phyloP scores from a whole-genome alignment of 2,329 filamentous ascomycete species.

The Penicillium vulpinum region DNA sequence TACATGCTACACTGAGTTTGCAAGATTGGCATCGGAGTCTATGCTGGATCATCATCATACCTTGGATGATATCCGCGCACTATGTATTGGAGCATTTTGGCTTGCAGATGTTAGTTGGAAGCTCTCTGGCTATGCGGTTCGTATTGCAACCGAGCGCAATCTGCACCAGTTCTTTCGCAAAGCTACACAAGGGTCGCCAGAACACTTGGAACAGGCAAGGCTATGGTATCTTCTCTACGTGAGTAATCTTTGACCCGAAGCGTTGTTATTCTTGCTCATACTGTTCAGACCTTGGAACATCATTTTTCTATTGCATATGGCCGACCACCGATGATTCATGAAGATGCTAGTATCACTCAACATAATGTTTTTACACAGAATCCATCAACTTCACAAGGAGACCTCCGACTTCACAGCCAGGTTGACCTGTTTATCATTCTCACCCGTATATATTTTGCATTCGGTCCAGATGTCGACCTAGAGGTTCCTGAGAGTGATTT shows the following conservation, averaged over 20 bases:
- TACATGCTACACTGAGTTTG: slow-evolving; percentile 54
- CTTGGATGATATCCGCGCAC: slow-evolving; percentile 53
- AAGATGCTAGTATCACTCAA: slow-evolving; percentile 40
- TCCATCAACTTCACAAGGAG: slow-evolving; percentile 34
- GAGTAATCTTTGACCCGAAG: slow-evolving; percentile 15
- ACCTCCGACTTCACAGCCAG: slow-evolving; percentile 43
- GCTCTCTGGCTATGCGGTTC: slow-evolving; percentile 44
- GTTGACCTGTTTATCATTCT: slow-evolving; percentile 48
- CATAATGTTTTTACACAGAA: slow-evolving; percentile 36
- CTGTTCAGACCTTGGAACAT: slow-evolving; percentile 40
- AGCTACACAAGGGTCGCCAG: slow-evolving; percentile 39
- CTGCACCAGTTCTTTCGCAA: slow-evolving; percentile 46
- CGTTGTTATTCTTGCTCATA: slow-evolving; percentile 13
- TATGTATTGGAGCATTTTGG: slow-evolving; percentile 59
- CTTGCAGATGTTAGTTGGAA: slow-evolving; percentile 56
- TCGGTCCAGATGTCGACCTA: slow-evolving; percentile 46
- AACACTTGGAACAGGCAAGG: slow-evolving; percentile 40
- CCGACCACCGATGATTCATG: slow-evolving; percentile 46
- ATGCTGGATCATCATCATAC: slow-evolving; percentile 56
- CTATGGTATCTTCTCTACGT: slow-evolving; percentile 48
- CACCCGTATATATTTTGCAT: slow-evolving; percentile 46
- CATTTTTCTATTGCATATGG: slow-evolving; percentile 49
- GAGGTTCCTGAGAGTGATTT: slow-evolving; percentile 44
- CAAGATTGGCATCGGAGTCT: slow-evolving; percentile 52
- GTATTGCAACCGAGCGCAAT: slow-evolving; percentile 46